Conservation (phyloP, 2,329 filamentous ascomycete genomes). For the Arthrobotrys conoides region DNA sequence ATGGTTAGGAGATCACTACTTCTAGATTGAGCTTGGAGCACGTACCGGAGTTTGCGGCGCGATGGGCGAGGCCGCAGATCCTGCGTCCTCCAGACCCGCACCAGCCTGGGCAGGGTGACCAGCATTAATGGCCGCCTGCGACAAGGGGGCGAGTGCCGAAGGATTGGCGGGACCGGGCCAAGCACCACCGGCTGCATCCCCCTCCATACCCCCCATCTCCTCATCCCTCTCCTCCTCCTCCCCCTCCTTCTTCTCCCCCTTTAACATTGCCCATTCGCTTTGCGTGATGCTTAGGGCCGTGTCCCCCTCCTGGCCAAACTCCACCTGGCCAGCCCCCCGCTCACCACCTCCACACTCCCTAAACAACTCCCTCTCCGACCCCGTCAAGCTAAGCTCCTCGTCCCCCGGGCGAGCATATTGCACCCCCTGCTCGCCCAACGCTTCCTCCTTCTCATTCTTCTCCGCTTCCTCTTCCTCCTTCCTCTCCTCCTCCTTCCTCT, state of each 20-base stretch:
- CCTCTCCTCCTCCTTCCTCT: background rate
- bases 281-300: background rate
- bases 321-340: no score
- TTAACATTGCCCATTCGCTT: background rate
- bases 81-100: constrained; percentile 2
- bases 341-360: no score
- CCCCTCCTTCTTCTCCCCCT: background rate
- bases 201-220: constrained; percentile 37
- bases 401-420: background rate
- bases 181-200: background rate
- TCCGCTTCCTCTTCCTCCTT: background rate
- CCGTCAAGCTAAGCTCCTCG: background rate
- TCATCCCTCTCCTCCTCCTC: background rate
- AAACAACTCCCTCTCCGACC: no score
- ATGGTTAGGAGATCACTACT: background rate
- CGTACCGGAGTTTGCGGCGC: constrained; percentile 40
- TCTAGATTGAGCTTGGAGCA: constrained; percentile 1
- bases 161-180: constrained; percentile 26
- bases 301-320: background rate
- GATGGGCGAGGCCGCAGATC: background rate
- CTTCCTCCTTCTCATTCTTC: background rate
- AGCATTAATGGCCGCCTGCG: constrained; percentile 55
- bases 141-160: constrained; percentile 44
- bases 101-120: constrained; percentile 28
- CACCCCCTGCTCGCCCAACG: constrained; percentile 3